phyloP scores from a whole-genome alignment of 805 yeast species.

The Ogataea wickerhamii region DNA sequence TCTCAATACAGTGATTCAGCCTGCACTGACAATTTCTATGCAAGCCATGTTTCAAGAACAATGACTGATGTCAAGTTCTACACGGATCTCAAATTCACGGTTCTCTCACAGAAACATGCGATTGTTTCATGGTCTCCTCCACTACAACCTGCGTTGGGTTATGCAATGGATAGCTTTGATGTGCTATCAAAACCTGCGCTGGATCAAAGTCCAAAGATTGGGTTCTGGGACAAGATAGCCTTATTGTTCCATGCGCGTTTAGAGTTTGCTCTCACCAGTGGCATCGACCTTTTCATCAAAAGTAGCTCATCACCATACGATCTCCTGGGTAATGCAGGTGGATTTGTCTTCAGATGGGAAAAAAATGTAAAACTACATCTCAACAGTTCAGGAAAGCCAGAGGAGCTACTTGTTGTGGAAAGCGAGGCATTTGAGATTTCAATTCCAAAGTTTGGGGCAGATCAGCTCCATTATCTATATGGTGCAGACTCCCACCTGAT shows the following conservation, averaged over 20 bases:
- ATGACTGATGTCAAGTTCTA: slow-evolving; percentile 58
- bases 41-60: slow-evolving; percentile 56
- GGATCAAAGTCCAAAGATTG: slow-evolving; percentile 59
- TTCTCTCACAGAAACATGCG: slow-evolving; percentile 46
- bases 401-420: slow-evolving; percentile 49
- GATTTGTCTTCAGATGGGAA: slow-evolving; percentile 64
- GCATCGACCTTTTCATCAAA: slow-evolving; percentile 60
- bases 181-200: slow-evolving; percentile 66
- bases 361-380: slow-evolving; percentile 48
- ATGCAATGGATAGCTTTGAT: slow-evolving; percentile 63
- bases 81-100: slow-evolving; percentile 44
- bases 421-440: slow-evolving; percentile 57
- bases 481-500: slow-evolving; percentile 27
- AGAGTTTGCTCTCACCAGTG: slow-evolving; percentile 43
- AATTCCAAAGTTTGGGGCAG: slow-evolving; percentile 45
- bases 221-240: slow-evolving; percentile 71
- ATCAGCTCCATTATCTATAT: slow-evolving; percentile 26
- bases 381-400: slow-evolving; percentile 47
- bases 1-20: slow-evolving; percentile 29
- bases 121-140: slow-evolving; percentile 63
- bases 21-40: slow-evolving; percentile 47
- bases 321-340: slow-evolving; percentile 54
- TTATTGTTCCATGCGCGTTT: slow-evolving; percentile 52
- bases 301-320: slow-evolving; percentile 58
- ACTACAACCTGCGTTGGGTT: slow-evolving; percentile 55